Percentiles rank a stretch among this genome's conserved stretches.
Evolutionary conservation across 108 stramenopile genomes (phyloP).

Genomic region (Conticribra weissflogii): DNA sequence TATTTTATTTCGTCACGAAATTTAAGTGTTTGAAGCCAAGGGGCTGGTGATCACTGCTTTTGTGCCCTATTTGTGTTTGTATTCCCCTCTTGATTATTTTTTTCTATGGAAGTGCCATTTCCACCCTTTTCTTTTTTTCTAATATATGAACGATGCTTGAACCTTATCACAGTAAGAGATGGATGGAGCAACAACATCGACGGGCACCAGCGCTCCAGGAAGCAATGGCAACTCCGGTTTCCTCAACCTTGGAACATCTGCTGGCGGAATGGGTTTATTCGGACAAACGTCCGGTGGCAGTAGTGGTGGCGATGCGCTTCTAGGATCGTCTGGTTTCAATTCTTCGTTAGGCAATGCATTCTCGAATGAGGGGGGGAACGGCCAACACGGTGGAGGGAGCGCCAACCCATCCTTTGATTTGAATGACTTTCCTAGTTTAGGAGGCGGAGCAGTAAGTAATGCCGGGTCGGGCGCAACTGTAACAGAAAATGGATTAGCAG

Average conservation of each 20-base stretch:
- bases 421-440: constrained; percentile 86
- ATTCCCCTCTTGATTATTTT: too few relatives aligned
- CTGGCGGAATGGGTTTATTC: constrained; percentile 34
- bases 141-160: too few relatives aligned
- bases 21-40: too few relatives aligned
- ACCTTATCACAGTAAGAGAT: constrained; percentile 16
- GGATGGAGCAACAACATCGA: constrained; percentile 37
- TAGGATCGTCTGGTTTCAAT: constrained; percentile 19
- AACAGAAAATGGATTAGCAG: constrained; percentile 65
- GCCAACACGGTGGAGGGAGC: constrained; percentile 18
- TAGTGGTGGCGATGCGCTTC: constrained; percentile 18
- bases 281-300: constrained; percentile 8
- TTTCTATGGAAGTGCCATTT: too few relatives aligned
- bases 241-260: constrained; percentile 21
- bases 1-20: too few relatives aligned
- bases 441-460: constrained; percentile 45
- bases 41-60: too few relatives aligned
- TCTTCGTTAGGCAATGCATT: constrained; percentile 43
- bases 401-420: constrained; percentile 70
- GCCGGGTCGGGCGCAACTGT: constrained; percentile 33
- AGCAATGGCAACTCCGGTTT: constrained; percentile 24
- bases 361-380: constrained; percentile 16
- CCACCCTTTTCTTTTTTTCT: too few relatives aligned
- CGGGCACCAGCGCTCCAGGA: constrained; percentile 25
- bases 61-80: too few relatives aligned